phyloP scores from a whole-genome alignment of 2,329 filamentous ascomycete species.

The Colletotrichum godetiae region DNA sequence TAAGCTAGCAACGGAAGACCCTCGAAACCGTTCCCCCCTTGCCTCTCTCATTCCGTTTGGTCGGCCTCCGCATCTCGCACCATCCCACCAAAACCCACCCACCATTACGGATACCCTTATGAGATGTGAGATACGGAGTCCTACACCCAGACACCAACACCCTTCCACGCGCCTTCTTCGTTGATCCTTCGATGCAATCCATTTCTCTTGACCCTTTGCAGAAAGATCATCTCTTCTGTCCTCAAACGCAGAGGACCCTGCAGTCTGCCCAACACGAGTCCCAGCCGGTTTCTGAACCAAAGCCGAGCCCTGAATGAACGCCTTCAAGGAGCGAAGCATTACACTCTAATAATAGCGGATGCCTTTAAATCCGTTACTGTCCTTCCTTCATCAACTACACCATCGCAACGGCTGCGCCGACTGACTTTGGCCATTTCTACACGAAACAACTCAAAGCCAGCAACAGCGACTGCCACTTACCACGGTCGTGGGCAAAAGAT shows the following conservation, averaged over 20 bases:
- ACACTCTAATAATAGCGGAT: neutral
- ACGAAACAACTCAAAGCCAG: neutral
- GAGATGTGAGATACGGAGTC: neutral
- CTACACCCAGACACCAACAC: neutral
- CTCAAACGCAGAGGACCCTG: neutral
- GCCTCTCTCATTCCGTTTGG: neutral
- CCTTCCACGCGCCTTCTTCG: neutral
- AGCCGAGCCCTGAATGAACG: neutral
- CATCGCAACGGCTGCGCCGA: neutral
- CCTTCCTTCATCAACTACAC: neutral
- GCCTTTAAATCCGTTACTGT: neutral
- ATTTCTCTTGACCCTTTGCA: neutral
- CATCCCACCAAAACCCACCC: neutral
- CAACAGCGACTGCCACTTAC: neutral
- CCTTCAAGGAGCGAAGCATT: neutral
- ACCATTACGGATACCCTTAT: neutral
- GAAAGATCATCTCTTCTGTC: neutral
- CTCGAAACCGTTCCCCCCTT: neutral
- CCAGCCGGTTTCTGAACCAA: neutral
- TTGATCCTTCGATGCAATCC: neutral
- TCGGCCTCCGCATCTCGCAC: neutral
- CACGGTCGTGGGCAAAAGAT: neutral
- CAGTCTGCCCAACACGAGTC: neutral
- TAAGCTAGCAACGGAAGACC: neutral
- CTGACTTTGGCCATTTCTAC: neutral